Percentiles rank a stretch among this genome's conserved stretches.
Evolutionary conservation across 1,284 basidiomycete genomes (phyloP).

Genomic region (Rhodotorula sp.): DNA sequence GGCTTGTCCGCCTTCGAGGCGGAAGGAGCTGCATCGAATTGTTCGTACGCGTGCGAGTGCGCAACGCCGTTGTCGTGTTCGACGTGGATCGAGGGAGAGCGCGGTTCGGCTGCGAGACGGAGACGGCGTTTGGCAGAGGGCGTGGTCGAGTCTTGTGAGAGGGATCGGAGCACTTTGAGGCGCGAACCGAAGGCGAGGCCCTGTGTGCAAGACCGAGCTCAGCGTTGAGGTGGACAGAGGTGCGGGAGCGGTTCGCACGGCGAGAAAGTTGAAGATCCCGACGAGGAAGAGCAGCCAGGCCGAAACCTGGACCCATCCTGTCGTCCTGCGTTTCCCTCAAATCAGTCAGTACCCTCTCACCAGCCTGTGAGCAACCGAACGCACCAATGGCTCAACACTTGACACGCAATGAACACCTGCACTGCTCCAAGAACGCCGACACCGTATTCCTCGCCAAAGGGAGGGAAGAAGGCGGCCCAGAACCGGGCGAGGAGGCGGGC

Average conservation of each 20-base stretch:
- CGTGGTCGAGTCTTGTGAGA: conserved; percentile 26
- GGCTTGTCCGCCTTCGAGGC: too few relatives aligned
- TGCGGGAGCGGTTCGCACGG: conserved; percentile 52
- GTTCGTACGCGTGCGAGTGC: neutral
- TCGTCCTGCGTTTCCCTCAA: neutral
- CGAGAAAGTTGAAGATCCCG: conserved; percentile 75
- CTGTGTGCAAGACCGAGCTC: neutral
- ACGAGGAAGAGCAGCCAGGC: conserved; percentile 82
- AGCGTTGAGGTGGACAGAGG: neutral
- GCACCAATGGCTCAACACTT: conserved; percentile 22
- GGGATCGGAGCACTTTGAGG: conserved; percentile 31
- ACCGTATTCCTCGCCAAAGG: conserved; percentile 34
- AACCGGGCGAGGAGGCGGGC: conserved; percentile 10
- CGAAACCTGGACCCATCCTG: conserved; percentile 59
- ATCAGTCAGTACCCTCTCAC: neutral
- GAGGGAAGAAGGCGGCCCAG: conserved; percentile 40
- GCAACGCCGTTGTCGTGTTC: neutral
- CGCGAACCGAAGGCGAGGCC: conserved; percentile 33
- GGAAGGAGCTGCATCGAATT: neutral
- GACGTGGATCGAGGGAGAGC: neutral
- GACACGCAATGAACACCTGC: conserved; percentile 36
- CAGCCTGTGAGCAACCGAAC: neutral
- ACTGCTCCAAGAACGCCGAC: conserved; percentile 37
- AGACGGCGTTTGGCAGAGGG: conserved; percentile 24
- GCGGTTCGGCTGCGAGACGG: conserved; percentile 4